Base-by-base conservation (phyloP, 805 yeast species). In the Saccharomycopsis fodiens region DNA sequence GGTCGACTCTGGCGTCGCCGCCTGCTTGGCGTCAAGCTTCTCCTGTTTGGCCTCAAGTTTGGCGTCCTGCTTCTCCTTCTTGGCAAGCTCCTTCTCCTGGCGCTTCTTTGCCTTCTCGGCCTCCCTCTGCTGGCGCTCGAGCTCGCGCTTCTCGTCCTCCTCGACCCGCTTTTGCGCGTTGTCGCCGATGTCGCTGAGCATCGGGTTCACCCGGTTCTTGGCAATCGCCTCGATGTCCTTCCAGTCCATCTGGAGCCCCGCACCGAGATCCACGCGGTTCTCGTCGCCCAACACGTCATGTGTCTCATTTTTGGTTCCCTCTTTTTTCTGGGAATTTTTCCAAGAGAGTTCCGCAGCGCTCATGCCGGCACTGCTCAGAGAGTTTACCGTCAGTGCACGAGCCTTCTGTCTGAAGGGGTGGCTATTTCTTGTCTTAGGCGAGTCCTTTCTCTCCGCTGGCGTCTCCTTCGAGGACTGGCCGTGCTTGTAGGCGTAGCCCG, bases 251-350 rank as follows among this genome's bases (percentile, higher is more conserved):
- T 12, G 8, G 13, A 44, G 25, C 2, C 44, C 47, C 6, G 40
- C 44, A 7, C 47, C 47, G 4, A 44, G 19, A 41, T 44, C 46
- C n/a, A 40, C 47, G n/a, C 7, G 16, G 17, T 20, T 12, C 30
- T 44, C 36, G 7, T 34, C 47, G n/a, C 7, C 20, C 25, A n/a
- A 10, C 19, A 27, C n/a, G 21, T 38, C 23, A 30, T 36, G 16
- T 3, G 16, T 12, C 19, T 32, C 23, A 20, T 30, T 29, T n/a
- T 36, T 36, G 7, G 8, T 5, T 7, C 15, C 12, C 36, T 17
- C 15, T 32, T 32, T 17, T 7, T 32, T 32, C 8, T 10, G 7
- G 5, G 36, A 6, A 19, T 32, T 25, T 25, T 10, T 25, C 29
- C 29, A 25, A 6, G 29, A 34, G 13, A 34, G 10, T 34, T 12